Base-by-base conservation (phyloP, 1,284 basidiomycete genomes). In the Puccinia brachypodii region DNA sequence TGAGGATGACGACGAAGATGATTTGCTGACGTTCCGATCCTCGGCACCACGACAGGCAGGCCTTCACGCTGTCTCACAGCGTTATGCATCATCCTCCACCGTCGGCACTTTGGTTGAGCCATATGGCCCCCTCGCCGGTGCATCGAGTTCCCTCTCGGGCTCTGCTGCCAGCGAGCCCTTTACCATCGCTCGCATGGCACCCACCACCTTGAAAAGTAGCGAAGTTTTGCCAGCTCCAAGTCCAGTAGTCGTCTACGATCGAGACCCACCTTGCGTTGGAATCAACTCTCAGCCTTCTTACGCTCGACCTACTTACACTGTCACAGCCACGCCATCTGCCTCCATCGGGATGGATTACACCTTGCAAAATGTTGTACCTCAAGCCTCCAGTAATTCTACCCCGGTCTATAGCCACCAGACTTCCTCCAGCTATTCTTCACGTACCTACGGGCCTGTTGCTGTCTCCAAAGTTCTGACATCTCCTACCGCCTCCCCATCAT, bases 161-260 rank as follows among this genome's bases (percentile, higher is more conserved):
- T 85, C 84, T 40, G 84, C 84, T 69, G 86, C 85, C 3, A 85
- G 84, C 14, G 90, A 91, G 64, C 90, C 92, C 81, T 89, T 94
- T 83, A 96, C 95, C 6, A 99, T 98, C 83, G 95, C 95, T 16
- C 93, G 94, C 68, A 96, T 99, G 83, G 93, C 95, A 0, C 96
- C 96, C 0, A 96, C 96, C 0, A 90, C 94, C 66, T 89, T 99
- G 84, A 99, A 98, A 89, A 94, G 93, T 3, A 86, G 87, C 66
- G 88, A 88, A 28, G 81, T 85, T 8, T 86, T 87, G 83, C 87
- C 87, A 3, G 85, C 87, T 13, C 87, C 87, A 1, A 86, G 85
- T n/a, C 88, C 89, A 2, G 87, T 87, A 25, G 89, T 94, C 83
- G 91, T 94, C 3, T 95, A 94, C 85, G 85, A 85, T 6, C 84